These are phyloP conservation scores for Cicer arietinum DNA, from an alignment of 306 rosid species.

Conservation along the genomic window DNA sequence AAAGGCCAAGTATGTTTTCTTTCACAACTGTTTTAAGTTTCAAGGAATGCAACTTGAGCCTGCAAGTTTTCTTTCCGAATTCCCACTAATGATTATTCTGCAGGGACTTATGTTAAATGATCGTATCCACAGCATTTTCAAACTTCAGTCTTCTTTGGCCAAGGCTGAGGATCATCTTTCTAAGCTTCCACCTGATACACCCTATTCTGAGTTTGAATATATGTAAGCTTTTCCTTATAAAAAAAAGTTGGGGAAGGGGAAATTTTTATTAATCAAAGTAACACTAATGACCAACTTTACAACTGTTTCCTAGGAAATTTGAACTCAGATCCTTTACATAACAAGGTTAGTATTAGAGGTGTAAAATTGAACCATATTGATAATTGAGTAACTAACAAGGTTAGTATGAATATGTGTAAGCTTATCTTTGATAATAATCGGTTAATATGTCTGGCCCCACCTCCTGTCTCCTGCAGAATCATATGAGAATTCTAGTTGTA, in stretches of 20 bases:
- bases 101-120: conserved; percentile 87
- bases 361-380: too few species aligned
- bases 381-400: too few species aligned
- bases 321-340: too few species aligned
- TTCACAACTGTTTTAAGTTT: conserved; percentile 7
- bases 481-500: conserved; percentile 8
- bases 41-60: conserved; percentile 5
- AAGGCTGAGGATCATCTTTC: conserved; percentile 84
- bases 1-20: conserved; percentile 72
- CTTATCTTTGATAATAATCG: conserved; percentile 9
- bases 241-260: too few species aligned
- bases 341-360: too few species aligned
- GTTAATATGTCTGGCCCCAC: background rate
- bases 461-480: background rate
- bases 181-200: conserved; percentile 60
- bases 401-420: too few species aligned
- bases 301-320: too few species aligned
- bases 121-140: conserved; percentile 63
- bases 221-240: conserved; percentile 53
- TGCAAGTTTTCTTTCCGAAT: background rate
- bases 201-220: conserved; percentile 75
- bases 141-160: conserved; percentile 72
- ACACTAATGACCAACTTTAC: too few species aligned
- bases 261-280: too few species aligned
- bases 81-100: conserved; percentile 42